Percentiles rank a stretch among this genome's conserved stretches.
Conservation (phyloP, 805 yeast species). For the Crinitomyces ghanaensis region DNA sequence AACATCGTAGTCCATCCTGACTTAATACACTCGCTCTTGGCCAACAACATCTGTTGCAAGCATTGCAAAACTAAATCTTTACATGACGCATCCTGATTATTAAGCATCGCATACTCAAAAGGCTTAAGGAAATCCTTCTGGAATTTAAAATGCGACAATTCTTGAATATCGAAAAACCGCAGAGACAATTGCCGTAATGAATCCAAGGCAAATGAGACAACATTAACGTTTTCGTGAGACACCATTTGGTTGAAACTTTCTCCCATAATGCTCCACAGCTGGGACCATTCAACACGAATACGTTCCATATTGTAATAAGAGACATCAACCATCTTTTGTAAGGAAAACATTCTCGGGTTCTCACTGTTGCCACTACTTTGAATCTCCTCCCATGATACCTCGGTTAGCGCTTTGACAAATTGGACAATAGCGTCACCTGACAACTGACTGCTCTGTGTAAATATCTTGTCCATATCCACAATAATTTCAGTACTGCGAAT, state of each 20-base stretch:
- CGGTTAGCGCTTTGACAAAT: slow-evolving; percentile 78
- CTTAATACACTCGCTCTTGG: slow-evolving; percentile 60
- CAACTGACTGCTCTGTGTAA: slow-evolving; percentile 67
- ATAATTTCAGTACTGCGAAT: slow-evolving; percentile 25
- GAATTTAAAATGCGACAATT: slow-evolving; percentile 87
- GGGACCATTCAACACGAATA: slow-evolving; percentile 93
- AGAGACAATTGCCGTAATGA: slow-evolving; percentile 86
- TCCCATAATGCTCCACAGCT: slow-evolving; percentile 89
- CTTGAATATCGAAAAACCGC: slow-evolving; percentile 88
- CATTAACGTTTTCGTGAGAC: slow-evolving; percentile 60
- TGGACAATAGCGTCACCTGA: slow-evolving; percentile 76
- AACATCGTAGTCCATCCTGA: slow-evolving; percentile 95
- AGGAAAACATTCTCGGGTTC: slow-evolving; percentile 81
- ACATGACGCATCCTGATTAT: slow-evolving; percentile 57
- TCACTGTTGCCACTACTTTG: slow-evolving; percentile 72
- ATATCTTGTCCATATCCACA: slow-evolving; percentile 69
- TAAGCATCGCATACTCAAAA: slow-evolving; percentile 63
- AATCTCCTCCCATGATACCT: slow-evolving; percentile 82
- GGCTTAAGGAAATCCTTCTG: slow-evolving; percentile 91
- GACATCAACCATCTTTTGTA: slow-evolving; percentile 93
- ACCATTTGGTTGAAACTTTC: slow-evolving; percentile 79
- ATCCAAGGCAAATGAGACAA: slow-evolving; percentile 85
- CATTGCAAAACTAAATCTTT: slow-evolving; percentile 87
- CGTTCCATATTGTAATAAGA: slow-evolving; percentile 96
- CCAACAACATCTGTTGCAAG: slow-evolving; percentile 69